phyloP scores from a whole-genome alignment of 1,284 basidiomycete genomes.

The Apiotrichum laibachii region DNA sequence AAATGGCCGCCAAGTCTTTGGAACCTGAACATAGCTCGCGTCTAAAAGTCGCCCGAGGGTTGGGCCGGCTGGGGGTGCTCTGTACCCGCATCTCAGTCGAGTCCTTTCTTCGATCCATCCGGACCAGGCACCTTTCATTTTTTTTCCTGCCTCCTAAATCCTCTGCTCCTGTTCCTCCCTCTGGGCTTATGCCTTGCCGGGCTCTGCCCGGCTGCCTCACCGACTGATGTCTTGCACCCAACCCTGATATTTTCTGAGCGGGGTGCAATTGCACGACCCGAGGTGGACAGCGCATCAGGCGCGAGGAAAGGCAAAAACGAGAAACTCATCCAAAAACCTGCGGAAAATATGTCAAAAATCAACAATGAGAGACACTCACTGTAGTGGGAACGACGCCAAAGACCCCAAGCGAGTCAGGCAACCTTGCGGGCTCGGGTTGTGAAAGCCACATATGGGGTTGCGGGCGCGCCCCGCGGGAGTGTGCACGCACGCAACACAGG shows the following conservation, averaged over 20 bases:
- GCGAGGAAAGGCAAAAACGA: not conserved
- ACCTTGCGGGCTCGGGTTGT: not conserved
- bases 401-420: not conserved
- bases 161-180: not conserved
- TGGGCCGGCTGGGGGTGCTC: no score
- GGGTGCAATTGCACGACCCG: no score
- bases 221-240: no score
- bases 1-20: no score
- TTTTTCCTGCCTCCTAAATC: not conserved
- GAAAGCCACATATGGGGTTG: not conserved
- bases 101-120: not conserved
- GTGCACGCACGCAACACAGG: not conserved
- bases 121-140: not conserved
- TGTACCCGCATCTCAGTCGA: not conserved
- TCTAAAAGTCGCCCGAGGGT: no score
- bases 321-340: no score
- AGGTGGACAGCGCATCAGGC: no score
- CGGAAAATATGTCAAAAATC: not conserved
- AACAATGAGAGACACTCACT: not conserved
- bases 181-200: no score
- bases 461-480: constrained; percentile 1
- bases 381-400: not conserved
- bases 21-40: no score
- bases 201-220: no score
- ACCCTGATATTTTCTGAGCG: no score